phyloP scores from a whole-genome alignment of 169 alveolate species.

The Eimeria tenella region DNA sequence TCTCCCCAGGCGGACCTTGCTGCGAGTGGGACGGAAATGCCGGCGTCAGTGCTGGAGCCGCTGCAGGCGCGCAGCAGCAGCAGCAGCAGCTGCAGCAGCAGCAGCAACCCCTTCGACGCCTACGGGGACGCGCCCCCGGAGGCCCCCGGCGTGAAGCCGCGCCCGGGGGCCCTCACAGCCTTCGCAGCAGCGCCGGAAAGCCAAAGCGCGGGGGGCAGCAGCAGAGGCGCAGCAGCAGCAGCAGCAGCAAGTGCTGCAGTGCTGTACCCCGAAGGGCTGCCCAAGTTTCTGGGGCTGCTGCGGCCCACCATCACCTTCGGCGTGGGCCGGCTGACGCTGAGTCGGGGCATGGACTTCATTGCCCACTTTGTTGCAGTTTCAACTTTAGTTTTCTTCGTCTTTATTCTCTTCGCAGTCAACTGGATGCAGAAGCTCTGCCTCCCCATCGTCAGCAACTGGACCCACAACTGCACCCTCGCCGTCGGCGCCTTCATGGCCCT shows the following conservation, averaged over 20 bases:
- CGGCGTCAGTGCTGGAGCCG: constrained; percentile 55
- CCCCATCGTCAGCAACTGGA: constrained; percentile 8
- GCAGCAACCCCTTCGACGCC: background rate
- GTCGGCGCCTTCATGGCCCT: constrained; percentile 1
- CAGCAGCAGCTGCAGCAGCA: background rate
- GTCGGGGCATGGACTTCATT: constrained; percentile 32
- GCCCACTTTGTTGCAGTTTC: constrained; percentile 28
- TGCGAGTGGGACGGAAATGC: background rate
- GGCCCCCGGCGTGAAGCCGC: background rate
- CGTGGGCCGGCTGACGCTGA: background rate
- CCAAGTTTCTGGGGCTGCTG: constrained; percentile 2
- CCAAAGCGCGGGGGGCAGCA: background rate
- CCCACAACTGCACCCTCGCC: background rate
- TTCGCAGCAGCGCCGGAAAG: background rate
- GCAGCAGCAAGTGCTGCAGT: background rate
- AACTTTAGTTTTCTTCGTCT: background rate
- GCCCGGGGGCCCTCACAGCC: background rate
- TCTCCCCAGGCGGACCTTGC: background rate
- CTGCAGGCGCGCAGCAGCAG: background rate
- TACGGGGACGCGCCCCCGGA: background rate
- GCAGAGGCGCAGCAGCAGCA: background rate
- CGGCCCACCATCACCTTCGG: constrained; percentile 24
- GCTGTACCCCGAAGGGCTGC: constrained; percentile 33
- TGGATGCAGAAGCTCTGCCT: constrained; percentile 44
- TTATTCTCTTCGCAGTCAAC: background rate